Percentiles rank a stretch among this genome's conserved stretches.
Conservation (phyloP, 306 rosid species). For the Prunus dulcis region DNA sequence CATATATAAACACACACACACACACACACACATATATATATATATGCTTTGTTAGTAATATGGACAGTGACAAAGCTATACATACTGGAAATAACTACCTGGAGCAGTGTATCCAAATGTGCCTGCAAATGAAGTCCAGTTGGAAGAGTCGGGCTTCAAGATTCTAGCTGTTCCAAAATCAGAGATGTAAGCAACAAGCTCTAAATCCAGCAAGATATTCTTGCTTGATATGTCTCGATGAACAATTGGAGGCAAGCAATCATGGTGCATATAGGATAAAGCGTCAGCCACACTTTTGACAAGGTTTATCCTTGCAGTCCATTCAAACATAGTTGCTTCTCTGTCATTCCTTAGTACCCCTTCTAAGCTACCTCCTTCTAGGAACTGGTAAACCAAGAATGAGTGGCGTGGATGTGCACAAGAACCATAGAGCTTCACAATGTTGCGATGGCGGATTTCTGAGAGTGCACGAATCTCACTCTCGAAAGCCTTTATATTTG, state of each 20-base stretch:
- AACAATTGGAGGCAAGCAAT: conserved; percentile 21
- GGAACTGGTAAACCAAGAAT: conserved; percentile 9
- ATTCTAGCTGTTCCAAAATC: conserved; percentile 20
- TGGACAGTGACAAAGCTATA: neutral
- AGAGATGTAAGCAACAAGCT: neutral
- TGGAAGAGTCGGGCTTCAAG: conserved; percentile 1
- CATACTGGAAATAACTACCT: neutral
- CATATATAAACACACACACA: too few species aligned
- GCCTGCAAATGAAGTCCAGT: conserved; percentile 15
- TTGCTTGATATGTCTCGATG: conserved; percentile 28
- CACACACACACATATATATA: too few species aligned
- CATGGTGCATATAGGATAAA: conserved; percentile 15
- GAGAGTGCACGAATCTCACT: conserved; percentile 15
- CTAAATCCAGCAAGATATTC: conserved; percentile 17
- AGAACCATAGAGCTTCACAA: conserved; percentile 19
- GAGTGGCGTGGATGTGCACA: conserved; percentile 13
- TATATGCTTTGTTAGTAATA: neutral
- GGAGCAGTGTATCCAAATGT: conserved; percentile 28
- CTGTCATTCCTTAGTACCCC: neutral
- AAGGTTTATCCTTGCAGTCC: conserved; percentile 14
- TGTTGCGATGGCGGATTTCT: conserved; percentile 16
- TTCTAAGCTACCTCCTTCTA: conserved; percentile 22
- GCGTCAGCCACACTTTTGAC: conserved; percentile 12
- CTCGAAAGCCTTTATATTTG: conserved; percentile 5
- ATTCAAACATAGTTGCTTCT: conserved; percentile 7